Conservation (phyloP, 1,284 basidiomycete genomes). For the Cryptococcus sp. region DNA sequence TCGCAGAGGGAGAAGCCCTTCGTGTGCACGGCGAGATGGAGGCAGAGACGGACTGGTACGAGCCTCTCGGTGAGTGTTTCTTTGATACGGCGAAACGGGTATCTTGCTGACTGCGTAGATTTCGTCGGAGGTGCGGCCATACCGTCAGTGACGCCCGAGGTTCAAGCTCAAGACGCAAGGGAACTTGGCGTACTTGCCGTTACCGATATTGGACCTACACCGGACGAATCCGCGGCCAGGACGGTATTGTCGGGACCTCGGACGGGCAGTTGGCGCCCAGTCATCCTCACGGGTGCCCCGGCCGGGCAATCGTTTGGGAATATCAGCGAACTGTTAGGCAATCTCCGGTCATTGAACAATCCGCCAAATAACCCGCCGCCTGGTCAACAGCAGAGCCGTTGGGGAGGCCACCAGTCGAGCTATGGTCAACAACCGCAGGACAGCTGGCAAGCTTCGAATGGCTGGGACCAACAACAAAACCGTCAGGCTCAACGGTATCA, state of each 20-base stretch:
- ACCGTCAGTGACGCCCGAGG: conserved; percentile 20
- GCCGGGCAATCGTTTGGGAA: no score
- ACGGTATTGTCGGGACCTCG: conserved; percentile 4
- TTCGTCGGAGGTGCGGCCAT: not conserved
- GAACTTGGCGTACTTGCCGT: conserved; percentile 28
- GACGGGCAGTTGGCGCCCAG: conserved; percentile 1
- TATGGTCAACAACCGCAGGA: no score
- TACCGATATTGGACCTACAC: conserved; percentile 13
- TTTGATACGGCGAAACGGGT: not conserved
- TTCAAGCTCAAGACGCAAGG: conserved; percentile 23
- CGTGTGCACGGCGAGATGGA: conserved; percentile 13
- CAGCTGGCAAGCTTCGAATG: no score
- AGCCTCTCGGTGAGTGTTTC: conserved; percentile 17
- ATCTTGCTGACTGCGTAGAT: not conserved
- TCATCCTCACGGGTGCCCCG: no score
- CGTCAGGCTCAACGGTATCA: no score
- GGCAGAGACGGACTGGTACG: conserved; percentile 34
- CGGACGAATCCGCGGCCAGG: conserved; percentile 18
- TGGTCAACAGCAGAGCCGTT: no score
- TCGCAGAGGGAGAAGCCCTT: conserved; percentile 31
- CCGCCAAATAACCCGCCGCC: no score
- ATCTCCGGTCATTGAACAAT: no score
- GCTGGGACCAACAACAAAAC: no score
- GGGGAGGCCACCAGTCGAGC: no score
- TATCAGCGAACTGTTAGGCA: no score